phyloP scores from a whole-genome alignment of 2,329 filamentous ascomycete species.

The Microcera coccophila region DNA sequence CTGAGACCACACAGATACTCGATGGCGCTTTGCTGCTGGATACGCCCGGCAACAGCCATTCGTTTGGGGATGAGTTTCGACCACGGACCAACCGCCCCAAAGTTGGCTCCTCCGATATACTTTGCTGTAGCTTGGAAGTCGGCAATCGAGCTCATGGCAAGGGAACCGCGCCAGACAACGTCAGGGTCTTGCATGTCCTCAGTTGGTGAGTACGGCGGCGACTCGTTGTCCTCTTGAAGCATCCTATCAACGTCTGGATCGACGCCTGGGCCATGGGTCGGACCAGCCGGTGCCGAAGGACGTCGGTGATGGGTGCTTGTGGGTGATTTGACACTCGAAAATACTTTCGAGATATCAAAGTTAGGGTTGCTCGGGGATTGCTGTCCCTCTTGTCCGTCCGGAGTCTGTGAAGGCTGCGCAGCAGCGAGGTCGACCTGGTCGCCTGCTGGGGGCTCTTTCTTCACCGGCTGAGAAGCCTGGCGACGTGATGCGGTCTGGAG shows the following conservation, averaged over 20 bases:
- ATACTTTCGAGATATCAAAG: conserved; percentile 85
- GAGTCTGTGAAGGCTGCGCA: conserved; percentile 36
- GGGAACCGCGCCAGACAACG: conserved; percentile 71
- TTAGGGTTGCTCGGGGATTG: conserved; percentile 53
- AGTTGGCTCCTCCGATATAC: conserved; percentile 79
- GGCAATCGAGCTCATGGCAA: conserved; percentile 73
- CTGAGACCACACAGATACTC: conserved; percentile 87
- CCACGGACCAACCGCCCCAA: conserved; percentile 64
- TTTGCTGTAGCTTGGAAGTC: conserved; percentile 74
- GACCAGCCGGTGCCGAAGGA: conserved; percentile 44
- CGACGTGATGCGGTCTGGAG: conserved; percentile 18
- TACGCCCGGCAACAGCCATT: conserved; percentile 72
- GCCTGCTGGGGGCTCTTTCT: conserved; percentile 32
- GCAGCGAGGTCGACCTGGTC: conserved; percentile 23
- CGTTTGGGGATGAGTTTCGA: conserved; percentile 66
- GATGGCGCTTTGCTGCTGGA: conserved; percentile 76
- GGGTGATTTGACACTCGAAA: conserved; percentile 77
- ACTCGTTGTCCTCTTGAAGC: conserved; percentile 75
- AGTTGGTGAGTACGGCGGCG: conserved; percentile 77
- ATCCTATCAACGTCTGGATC: conserved; percentile 90
- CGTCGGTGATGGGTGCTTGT: conserved; percentile 45
- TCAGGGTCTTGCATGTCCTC: conserved; percentile 66
- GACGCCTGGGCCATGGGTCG: conserved; percentile 57
- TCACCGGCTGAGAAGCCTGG: conserved; percentile 27
- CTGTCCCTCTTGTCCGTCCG: conserved; percentile 43